Evolutionary conservation across 805 yeast species (phyloP).

Genomic region (Monosporozyma aerobia): DNA sequence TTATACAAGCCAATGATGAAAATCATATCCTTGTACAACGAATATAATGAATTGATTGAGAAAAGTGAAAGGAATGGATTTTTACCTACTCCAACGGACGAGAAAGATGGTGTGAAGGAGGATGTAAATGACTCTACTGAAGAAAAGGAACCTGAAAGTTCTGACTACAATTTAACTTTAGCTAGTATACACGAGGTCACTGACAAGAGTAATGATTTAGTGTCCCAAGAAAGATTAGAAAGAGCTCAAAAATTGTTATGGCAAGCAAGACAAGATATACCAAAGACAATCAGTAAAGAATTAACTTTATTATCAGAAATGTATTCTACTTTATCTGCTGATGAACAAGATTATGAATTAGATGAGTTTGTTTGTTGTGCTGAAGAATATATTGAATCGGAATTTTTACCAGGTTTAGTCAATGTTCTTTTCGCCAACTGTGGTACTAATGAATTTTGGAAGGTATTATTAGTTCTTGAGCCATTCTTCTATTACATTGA

Average conservation of each 20-base stretch:
- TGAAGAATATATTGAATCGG: slow-evolving; percentile 30
- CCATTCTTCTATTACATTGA: slow-evolving; percentile 32
- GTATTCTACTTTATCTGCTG: slow-evolving; percentile 30
- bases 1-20: slow-evolving; percentile 32
- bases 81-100: slow-evolving; percentile 11
- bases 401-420: slow-evolving; percentile 27
- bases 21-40: slow-evolving; percentile 29
- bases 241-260: slow-evolving; percentile 26
- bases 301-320: slow-evolving; percentile 28
- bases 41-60: slow-evolving; percentile 29
- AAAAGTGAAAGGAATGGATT: slow-evolving; percentile 30
- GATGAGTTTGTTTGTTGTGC: slow-evolving; percentile 32
- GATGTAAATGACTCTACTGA: neutral
- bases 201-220: slow-evolving; percentile 8
- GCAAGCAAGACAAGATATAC: slow-evolving; percentile 30
- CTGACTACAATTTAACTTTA: neutral
- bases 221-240: slow-evolving; percentile 22
- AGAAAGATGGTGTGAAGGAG: neutral
- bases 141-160: neutral
- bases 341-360: slow-evolving; percentile 30
- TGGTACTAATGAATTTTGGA: slow-evolving; percentile 26
- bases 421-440: slow-evolving; percentile 26
- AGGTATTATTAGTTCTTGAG: slow-evolving; percentile 29
- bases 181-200: neutral
- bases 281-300: slow-evolving; percentile 29